phyloP scores from a whole-genome alignment of 306 rosid genomes.

The Senna siamea region DNA sequence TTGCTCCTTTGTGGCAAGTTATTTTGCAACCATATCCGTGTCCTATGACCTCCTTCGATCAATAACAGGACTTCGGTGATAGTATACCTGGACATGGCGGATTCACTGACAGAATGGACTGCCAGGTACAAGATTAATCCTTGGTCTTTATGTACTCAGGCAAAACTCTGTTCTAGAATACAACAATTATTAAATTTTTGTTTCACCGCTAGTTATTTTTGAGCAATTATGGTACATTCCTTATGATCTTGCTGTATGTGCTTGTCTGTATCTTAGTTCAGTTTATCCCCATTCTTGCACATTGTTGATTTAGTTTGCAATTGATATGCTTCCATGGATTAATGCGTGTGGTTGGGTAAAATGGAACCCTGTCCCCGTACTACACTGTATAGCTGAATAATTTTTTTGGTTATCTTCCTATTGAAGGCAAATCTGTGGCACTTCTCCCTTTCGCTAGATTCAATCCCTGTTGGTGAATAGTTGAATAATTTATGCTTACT shows the following conservation, averaged over 20 bases:
- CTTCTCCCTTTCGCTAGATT: too few species aligned
- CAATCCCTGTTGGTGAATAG: too few species aligned
- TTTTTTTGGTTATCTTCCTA: too few species aligned
- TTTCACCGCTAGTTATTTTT: not conserved
- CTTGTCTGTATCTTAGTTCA: not conserved
- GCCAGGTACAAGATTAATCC: conserved; percentile 64
- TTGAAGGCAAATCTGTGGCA: too few species aligned
- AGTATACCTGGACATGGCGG: conserved; percentile 99
- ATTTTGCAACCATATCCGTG: conserved; percentile 11
- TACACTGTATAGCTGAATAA: not conserved
- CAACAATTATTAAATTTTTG: not conserved
- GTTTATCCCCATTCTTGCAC: not conserved
- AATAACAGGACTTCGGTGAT: conserved; percentile 87
- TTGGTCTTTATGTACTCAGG: not conserved
- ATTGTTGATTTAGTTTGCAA: not conserved
- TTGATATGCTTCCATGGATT: not conserved
- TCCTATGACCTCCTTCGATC: conserved; percentile 35
- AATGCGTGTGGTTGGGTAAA: not conserved
- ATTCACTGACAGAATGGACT: conserved; percentile 99
- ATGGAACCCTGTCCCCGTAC: not conserved
- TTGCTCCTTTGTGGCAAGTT: conserved; percentile 23
- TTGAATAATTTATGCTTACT: not conserved
- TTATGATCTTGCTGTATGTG: too few species aligned
- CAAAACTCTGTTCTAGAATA: not conserved
- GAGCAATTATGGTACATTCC: not conserved